These are phyloP conservation scores for Drechslerella stenobrocha DNA, from an alignment of 2,329 filamentous ascomycete species.

Conservation along the genomic window DNA sequence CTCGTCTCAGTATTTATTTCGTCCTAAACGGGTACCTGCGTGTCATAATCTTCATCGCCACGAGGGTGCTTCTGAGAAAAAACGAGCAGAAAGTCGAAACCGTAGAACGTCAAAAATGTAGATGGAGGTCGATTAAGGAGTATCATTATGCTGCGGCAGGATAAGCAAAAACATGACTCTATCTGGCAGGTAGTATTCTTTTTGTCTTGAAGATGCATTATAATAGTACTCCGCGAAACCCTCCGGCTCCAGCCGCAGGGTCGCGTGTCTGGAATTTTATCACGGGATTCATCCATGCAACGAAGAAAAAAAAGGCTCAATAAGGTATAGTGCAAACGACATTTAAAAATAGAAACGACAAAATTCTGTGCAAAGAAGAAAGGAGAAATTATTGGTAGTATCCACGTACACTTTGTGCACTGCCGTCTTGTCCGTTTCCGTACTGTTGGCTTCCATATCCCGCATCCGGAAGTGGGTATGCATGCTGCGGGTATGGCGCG, in stretches of 20 bases:
- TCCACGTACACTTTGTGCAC: slow-evolving; percentile 49
- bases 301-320: not conserved
- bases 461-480: slow-evolving; percentile 10
- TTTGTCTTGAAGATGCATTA: slow-evolving; percentile 6
- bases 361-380: not conserved
- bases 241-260: slow-evolving; percentile 1
- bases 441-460: slow-evolving; percentile 25
- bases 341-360: slow-evolving; percentile 3
- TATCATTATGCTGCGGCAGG: not conserved
- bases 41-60: slow-evolving; percentile 35
- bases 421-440: slow-evolving; percentile 25
- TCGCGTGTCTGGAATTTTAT: not conserved
- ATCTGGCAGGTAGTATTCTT: slow-evolving; percentile 1
- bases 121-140: slow-evolving; percentile 1
- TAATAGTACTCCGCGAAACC: slow-evolving; percentile 3
- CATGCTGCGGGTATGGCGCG: slow-evolving; percentile 20
- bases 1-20: slow-evolving; percentile 10
- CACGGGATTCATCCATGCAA: slow-evolving; percentile 4
- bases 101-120: slow-evolving; percentile 11
- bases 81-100: slow-evolving; percentile 18
- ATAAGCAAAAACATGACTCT: not conserved
- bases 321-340: not conserved
- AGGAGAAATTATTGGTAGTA: slow-evolving; percentile 42
- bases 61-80: slow-evolving; percentile 12
- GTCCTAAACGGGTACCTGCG: slow-evolving; percentile 2